Evolutionary conservation across 257 asterid genomes (phyloP), one percentile per base, ranked within the genome.

Genomic region (Scutellaria baicalensis): DNA sequence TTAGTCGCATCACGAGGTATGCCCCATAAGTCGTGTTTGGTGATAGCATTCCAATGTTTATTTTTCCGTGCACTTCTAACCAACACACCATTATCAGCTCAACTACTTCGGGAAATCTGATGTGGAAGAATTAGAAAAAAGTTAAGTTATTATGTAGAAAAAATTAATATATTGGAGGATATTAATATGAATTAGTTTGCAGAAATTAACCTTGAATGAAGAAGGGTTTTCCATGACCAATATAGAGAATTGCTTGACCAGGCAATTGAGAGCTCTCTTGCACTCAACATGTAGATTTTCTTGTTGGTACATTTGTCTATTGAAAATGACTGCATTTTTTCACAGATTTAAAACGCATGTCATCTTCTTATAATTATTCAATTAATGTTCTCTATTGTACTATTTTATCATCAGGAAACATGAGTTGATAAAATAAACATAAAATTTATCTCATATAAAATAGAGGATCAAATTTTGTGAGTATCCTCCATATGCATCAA

Each of bases 151-250:
- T 10, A 35, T 21, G 45, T 23, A 27, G 12, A 9, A 42, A 20
- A 42, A 23, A 39, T 7, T 12, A 18, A 1, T 2, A 10, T 4
- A 3, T 60, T 1, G 3, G 16, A 2, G n/a, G 43, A 13, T 9
- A 61, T 33, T 47, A 27, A 27, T 27, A 27, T 27, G 4, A n/a
- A n/a, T n/a, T 27, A 5, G 33, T 3, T 27, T 27, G 5, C 35
- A 64, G 49, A 33, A 52, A 50, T 48, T 5, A 55, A 83, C 87
- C 87, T 83, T 27, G 88, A 83, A 36, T 20, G 39, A 17, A 33
- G 64, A 11, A 82, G 80, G 67, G 84, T 77, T 68, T 88, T 91
- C 97, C 96, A 85, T 68, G 89, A 85, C 97, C 97, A 91, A 51
- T 64, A 81, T 1, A 88, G 79, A 50, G 81, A 76, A 78, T 85